Evolutionary conservation across 2,329 filamentous ascomycete genomes (phyloP).

Genomic region (Cadophora gregata): DNA sequence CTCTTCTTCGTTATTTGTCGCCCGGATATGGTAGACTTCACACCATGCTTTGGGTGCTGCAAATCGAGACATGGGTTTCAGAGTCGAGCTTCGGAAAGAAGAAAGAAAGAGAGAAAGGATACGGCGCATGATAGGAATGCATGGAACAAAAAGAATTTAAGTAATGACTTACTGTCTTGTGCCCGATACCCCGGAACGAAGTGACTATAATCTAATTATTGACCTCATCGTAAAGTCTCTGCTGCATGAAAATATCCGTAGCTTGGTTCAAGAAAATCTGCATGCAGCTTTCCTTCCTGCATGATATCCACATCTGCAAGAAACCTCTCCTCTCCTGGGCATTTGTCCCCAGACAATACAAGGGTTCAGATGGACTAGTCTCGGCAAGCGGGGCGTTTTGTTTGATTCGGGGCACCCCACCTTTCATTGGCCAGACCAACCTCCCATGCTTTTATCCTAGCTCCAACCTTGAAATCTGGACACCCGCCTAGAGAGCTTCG

Average conservation of each 20-base stretch:
- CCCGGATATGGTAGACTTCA: neutral
- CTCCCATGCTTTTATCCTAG: conserved; percentile 17
- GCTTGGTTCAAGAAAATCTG: neutral
- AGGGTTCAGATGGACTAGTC: conserved; percentile 24
- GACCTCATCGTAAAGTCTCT: neutral
- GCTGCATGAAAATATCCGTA: neutral
- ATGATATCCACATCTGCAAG: conserved; percentile 17
- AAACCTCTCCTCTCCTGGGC: neutral
- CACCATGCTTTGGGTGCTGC: neutral
- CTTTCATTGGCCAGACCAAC: conserved; percentile 17
- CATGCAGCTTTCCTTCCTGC: conserved; percentile 3
- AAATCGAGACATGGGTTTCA: conserved; percentile 13
- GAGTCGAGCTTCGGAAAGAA: conserved; percentile 20
- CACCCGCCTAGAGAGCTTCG: neutral
- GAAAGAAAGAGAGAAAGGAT: too few relatives aligned
- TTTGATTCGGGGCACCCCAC: conserved; percentile 3
- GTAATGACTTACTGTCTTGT: neutral
- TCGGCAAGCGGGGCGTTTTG: conserved; percentile 14
- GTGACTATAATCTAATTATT: neutral
- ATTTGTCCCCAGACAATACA: conserved; percentile 13
- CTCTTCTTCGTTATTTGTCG: neutral
- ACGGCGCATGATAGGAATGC: conserved; percentile 22
- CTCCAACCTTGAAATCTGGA: conserved; percentile 13
- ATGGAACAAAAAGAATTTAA: conserved; percentile 12
- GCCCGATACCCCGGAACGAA: neutral